phyloP scores from a whole-genome alignment of 2,329 filamentous ascomycete genomes.

The Corinectria fuckeliana region DNA sequence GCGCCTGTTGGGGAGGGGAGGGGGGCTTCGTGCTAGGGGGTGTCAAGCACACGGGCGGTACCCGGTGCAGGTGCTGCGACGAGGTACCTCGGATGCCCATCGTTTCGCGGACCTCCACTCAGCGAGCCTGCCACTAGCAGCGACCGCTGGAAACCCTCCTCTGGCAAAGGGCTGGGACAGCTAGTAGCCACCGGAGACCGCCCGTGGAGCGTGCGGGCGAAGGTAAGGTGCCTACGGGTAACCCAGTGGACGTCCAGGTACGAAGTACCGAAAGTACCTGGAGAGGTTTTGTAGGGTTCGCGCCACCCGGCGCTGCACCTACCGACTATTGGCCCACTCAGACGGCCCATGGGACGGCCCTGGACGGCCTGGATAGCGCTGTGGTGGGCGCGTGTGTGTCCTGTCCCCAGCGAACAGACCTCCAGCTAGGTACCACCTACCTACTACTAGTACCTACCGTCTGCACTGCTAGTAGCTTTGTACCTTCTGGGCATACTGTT shows the following conservation, averaged over 20 bases:
- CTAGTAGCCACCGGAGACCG: not conserved
- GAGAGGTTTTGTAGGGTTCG: slow-evolving; percentile 33
- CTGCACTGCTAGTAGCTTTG: too few species aligned
- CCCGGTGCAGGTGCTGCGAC: not conserved
- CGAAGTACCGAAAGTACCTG: slow-evolving; percentile 21
- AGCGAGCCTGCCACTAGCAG: not conserved
- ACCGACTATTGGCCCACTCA: slow-evolving; percentile 29
- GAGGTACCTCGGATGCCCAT: slow-evolving; percentile 11
- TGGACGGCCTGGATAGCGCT: slow-evolving; percentile 1
- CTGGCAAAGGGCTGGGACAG: not conserved
- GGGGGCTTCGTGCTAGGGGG: slow-evolving; percentile 3
- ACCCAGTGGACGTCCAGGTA: not conserved
- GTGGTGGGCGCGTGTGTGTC: not conserved
- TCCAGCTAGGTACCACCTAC: too few species aligned
- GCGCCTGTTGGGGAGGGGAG: slow-evolving; percentile 30
- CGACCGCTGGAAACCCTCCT: slow-evolving; percentile 8
- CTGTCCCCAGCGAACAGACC: too few species aligned
- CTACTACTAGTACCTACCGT: not conserved
- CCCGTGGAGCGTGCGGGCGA: slow-evolving; percentile 1
- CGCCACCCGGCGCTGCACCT: slow-evolving; percentile 38
- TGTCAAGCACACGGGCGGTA: not conserved
- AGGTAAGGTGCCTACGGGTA: too few species aligned
- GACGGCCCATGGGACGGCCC: slow-evolving; percentile 26
- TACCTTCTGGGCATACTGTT: too few species aligned
- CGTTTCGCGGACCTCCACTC: slow-evolving; percentile 12